These are phyloP conservation scores for Diplodia corticola DNA, from an alignment of 2,329 filamentous ascomycete genomes.

Conservation along the genomic window DNA sequence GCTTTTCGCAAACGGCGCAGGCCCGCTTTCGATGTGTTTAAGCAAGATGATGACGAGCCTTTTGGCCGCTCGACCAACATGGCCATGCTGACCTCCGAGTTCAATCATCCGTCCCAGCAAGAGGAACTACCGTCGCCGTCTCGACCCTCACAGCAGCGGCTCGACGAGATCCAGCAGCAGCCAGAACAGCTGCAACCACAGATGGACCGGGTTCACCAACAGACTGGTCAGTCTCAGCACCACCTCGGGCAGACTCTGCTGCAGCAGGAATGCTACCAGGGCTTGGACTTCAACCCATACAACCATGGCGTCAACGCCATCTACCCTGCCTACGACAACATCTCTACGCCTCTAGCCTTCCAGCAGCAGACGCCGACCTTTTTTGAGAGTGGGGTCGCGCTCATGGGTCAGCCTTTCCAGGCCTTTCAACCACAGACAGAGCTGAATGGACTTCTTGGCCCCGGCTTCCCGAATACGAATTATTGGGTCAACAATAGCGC, in stretches of 20 bases:
- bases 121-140: not conserved
- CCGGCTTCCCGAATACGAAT: not conserved
- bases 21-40: conserved; percentile 44
- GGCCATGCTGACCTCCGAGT: conserved; percentile 39
- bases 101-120: conserved; percentile 23
- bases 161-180: not conserved
- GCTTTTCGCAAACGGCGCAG: conserved; percentile 36
- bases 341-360: not conserved
- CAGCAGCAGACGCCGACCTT: not conserved
- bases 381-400: not conserved
- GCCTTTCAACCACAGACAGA: not conserved
- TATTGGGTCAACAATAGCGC: not conserved
- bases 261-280: not conserved
- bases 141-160: not conserved
- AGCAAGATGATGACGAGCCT: conserved; percentile 38
- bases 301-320: not conserved
- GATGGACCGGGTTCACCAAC: not conserved
- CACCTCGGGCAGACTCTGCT: not conserved
- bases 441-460: not conserved
- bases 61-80: conserved; percentile 37
- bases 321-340: not conserved
- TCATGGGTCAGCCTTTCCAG: not conserved
- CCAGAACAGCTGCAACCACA: not conserved
- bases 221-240: not conserved
- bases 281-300: not conserved